phyloP scores from a whole-genome alignment of 2,329 filamentous ascomycete genomes.

The Talaromyces sp. region DNA sequence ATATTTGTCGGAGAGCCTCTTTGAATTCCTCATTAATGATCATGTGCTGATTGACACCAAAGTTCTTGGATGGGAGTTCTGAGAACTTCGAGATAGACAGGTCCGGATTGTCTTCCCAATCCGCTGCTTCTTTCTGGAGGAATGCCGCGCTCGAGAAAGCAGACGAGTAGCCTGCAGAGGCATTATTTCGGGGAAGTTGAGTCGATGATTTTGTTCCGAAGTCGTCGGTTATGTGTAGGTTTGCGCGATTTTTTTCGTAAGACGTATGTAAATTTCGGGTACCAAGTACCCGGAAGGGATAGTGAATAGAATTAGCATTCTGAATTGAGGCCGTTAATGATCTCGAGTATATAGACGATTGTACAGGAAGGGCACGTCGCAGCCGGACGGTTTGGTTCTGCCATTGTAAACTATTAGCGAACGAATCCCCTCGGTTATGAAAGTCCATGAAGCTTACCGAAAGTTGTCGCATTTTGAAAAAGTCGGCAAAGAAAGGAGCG shows the following conservation, averaged over 20 bases:
- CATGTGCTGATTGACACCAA: conserved; percentile 95
- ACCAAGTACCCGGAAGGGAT: neutral
- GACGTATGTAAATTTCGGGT: conserved; percentile 7
- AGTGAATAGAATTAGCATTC: neutral
- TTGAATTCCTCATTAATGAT: conserved; percentile 94
- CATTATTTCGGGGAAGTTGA: neutral
- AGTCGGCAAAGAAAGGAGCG: neutral
- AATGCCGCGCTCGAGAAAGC: conserved; percentile 12
- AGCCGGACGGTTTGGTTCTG: neutral
- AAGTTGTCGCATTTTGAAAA: conserved; percentile 7
- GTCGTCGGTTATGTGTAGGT: neutral
- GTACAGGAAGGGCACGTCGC: neutral
- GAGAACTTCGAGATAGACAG: conserved; percentile 68
- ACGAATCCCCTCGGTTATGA: neutral
- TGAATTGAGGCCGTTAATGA: neutral
- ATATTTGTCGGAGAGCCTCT: conserved; percentile 75
- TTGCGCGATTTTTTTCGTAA: neutral
- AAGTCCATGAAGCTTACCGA: neutral
- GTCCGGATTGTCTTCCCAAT: conserved; percentile 73
- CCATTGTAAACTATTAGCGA: neutral
- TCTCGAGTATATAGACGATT: neutral
- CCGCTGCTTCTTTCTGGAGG: conserved; percentile 31
- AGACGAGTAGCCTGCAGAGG: conserved; percentile 12
- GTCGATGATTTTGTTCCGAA: neutral
- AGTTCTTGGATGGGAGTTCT: conserved; percentile 70